Percentiles rank a stretch among this genome's conserved stretches.
phyloP scores from a whole-genome alignment of 2,329 filamentous ascomycete genomes.

The Sodiomyces alkalinus region DNA sequence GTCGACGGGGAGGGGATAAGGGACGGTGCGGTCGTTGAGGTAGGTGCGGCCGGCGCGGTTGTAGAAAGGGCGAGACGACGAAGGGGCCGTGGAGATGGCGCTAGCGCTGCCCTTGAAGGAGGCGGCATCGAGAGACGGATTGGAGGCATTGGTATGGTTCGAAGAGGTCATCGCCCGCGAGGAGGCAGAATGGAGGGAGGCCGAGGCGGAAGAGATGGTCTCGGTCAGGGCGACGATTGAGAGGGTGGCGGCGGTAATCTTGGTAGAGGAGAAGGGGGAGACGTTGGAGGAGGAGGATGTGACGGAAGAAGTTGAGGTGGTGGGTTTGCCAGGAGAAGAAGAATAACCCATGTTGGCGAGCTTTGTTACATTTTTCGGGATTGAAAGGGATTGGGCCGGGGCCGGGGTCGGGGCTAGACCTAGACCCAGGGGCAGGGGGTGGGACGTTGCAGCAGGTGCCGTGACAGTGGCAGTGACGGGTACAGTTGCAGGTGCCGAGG shows the following conservation, averaged over 20 bases:
- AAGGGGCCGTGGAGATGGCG: conserved; percentile 4
- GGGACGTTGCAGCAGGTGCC: too few species aligned
- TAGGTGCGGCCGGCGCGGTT: conserved; percentile 70
- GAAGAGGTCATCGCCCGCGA: conserved; percentile 2
- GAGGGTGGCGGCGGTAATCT: conserved; percentile 1
- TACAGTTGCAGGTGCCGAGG: too few species aligned
- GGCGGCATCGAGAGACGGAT: conserved; percentile 4
- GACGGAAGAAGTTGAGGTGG: too few species aligned
- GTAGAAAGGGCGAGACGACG: conserved; percentile 38
- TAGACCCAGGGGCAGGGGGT: too few species aligned
- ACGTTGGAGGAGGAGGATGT: neutral
- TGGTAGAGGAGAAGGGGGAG: conserved; percentile 1
- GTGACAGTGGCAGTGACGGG: too few species aligned
- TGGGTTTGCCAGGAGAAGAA: too few species aligned
- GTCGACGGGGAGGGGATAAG: conserved; percentile 82
- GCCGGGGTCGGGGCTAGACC: too few species aligned
- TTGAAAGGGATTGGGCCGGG: too few species aligned
- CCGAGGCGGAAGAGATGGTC: conserved; percentile 1
- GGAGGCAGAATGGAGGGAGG: conserved; percentile 1
- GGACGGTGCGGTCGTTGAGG: conserved; percentile 53
- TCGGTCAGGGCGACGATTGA: conserved; percentile 2
- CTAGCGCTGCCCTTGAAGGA: conserved; percentile 1
- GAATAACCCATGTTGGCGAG: too few species aligned
- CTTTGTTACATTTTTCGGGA: too few species aligned
- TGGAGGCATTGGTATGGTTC: conserved; percentile 3